Conservation (phyloP, 805 yeast species). For the Saturnispora silvae region DNA sequence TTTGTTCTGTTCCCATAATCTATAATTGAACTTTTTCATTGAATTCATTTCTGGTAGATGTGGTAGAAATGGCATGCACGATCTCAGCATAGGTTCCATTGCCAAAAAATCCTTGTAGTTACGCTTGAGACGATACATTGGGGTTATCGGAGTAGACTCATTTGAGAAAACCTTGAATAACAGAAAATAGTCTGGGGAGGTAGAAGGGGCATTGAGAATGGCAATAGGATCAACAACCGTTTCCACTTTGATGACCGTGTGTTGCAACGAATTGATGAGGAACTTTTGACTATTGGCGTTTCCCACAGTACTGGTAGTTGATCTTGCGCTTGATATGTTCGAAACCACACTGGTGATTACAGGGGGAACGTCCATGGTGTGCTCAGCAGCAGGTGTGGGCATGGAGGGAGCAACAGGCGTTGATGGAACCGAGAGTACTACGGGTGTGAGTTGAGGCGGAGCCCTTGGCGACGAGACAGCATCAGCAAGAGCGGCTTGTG, state of each 20-base stretch:
- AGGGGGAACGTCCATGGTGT: neutral
- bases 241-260: constrained; percentile 23
- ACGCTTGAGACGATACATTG: constrained; percentile 59
- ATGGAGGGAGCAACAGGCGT: neutral
- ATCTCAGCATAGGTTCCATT: constrained; percentile 53
- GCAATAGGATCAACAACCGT: constrained; percentile 24
- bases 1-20: constrained; percentile 26
- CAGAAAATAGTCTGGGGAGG: constrained; percentile 51
- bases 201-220: constrained; percentile 25
- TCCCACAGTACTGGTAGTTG: constrained; percentile 1
- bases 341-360: neutral
- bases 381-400: neutral
- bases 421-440: neutral
- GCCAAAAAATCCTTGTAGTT: constrained; percentile 46
- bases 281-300: constrained; percentile 16
- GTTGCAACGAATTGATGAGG: constrained; percentile 20
- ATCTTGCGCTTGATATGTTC: neutral
- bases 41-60: constrained; percentile 20
- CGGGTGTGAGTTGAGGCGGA: neutral
- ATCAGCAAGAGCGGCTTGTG: neutral
- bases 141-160: constrained; percentile 44
- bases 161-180: constrained; percentile 56
- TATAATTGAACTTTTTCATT: constrained; percentile 19
- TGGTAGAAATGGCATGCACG: constrained; percentile 23
- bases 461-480: neutral